Conservation (phyloP, 1,284 basidiomycete genomes). For the Ganoderma boninense region DNA sequence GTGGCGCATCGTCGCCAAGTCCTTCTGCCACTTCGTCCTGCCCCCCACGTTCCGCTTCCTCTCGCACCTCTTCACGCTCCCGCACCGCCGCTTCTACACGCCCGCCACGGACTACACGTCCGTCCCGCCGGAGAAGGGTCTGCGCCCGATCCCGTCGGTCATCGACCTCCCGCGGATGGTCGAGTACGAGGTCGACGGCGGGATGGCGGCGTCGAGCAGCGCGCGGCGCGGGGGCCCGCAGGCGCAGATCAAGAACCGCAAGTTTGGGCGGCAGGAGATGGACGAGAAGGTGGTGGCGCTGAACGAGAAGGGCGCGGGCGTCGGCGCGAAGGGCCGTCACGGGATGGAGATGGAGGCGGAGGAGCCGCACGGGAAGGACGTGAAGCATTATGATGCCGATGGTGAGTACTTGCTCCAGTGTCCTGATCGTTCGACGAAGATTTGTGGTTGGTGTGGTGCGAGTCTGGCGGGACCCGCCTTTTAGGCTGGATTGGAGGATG, state of each 20-base stretch:
- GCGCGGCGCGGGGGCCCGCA: constrained; percentile 19
- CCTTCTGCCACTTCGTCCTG: constrained; percentile 73
- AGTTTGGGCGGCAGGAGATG: constrained; percentile 20
- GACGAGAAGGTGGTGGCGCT: constrained; percentile 18
- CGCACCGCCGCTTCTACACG: constrained; percentile 85
- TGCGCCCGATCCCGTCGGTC: constrained; percentile 85
- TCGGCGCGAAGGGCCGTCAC: constrained; percentile 41
- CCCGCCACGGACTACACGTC: constrained; percentile 87
- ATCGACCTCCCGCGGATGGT: constrained; percentile 74
- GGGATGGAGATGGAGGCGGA: constrained; percentile 34
- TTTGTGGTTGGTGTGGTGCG: no score
- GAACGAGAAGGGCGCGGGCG: constrained; percentile 12
- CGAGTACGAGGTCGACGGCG: constrained; percentile 44
- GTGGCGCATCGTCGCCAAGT: constrained; percentile 89
- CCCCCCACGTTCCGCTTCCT: constrained; percentile 85
- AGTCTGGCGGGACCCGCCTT: no score
- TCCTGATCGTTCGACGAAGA: no score
- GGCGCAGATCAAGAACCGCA: constrained; percentile 32
- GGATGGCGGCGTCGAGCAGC: constrained; percentile 29
- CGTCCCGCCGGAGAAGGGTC: constrained; percentile 65
- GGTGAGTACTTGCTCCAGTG: constrained; percentile 59
- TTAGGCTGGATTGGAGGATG: no score
- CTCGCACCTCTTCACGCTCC: constrained; percentile 69
- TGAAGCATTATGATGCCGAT: constrained; percentile 87
- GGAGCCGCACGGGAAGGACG: constrained; percentile 42